These are phyloP conservation scores for Paracamarosporium sp. DNA, from an alignment of 2,329 filamentous ascomycete genomes.

Conservation along the genomic window DNA sequence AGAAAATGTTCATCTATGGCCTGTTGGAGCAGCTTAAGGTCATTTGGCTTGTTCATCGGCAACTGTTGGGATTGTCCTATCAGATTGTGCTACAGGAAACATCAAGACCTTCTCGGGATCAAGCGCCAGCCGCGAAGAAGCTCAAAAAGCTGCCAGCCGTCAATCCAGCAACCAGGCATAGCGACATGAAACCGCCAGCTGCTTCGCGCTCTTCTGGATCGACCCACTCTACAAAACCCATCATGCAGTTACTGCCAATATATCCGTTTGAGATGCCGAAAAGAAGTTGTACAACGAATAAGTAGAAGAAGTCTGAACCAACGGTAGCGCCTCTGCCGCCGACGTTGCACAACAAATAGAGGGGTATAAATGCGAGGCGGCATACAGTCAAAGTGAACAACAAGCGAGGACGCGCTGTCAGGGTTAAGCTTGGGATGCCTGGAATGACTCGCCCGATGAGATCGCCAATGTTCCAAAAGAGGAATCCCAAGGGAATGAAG, in stretches of 20 bases:
- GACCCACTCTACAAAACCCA: conserved; percentile 83
- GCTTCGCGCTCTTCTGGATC: conserved; percentile 84
- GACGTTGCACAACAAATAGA: conserved; percentile 92
- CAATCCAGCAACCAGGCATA: conserved; percentile 86
- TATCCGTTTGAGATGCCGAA: conserved; percentile 90
- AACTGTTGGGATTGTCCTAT: too few relatives aligned
- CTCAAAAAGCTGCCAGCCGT: conserved; percentile 87
- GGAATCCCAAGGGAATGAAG: conserved; percentile 89
- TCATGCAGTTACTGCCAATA: conserved; percentile 88
- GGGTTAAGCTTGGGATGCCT: conserved; percentile 59
- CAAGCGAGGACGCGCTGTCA: conserved; percentile 68
- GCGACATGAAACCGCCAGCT: conserved; percentile 90
- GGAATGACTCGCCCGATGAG: conserved; percentile 77
- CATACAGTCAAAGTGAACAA: conserved; percentile 73
- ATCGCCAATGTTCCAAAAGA: conserved; percentile 94
- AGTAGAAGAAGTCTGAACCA: conserved; percentile 84
- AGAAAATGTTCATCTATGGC: background rate
- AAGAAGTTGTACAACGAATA: conserved; percentile 79
- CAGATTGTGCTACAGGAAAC: background rate
- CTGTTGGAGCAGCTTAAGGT: background rate
- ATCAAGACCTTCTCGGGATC: background rate
- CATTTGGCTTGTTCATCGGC: background rate
- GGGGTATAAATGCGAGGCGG: conserved; percentile 75
- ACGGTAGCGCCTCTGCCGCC: conserved; percentile 72
- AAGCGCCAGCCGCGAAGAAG: conserved; percentile 68